Evolutionary conservation across 495 filamentous ascomycete species (phyloP), one percentile per base, ranked within the genome.

Genomic region (Cenococcum geophilum): DNA sequence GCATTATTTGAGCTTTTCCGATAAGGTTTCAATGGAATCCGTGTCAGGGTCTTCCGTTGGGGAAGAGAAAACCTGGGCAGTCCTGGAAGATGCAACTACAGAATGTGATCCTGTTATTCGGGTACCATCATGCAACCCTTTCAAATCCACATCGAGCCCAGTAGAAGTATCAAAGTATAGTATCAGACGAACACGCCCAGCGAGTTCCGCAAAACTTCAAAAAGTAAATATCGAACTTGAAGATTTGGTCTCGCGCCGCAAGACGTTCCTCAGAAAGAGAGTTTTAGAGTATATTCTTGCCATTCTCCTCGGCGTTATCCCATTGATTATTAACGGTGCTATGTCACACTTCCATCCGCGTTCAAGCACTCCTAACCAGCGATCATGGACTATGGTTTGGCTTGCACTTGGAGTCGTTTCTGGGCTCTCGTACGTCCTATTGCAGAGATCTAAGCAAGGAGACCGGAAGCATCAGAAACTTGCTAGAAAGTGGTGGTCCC

Each of bases 301-400:
- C 14, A 35, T 48, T 16, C 6, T 55, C 25, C 55, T 65, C 34
- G 55, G 51, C 27, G 3, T 32, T 14, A 54, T 65, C n/a, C 9
- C 35, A 9, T 57, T 66, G 9, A 21, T 59, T 0, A 50, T 61
- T 21, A 55, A 10, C 22, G 63, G 54, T 21, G 6, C 20, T 1
- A 37, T 65, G 22, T 61, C 63, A 3, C 55, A 55, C 21, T 66
- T 66, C 59, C 20, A 58, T 5, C 20, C 18, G 0, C 52, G 59
- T 18, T 16, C 47, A 11, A 42, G 48, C 11, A 20, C 23, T 34
- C 3, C 58, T 47, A 11, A 0, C 23, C 18, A 16, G 42, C 10
- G 49, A 62, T 34, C 27, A 1, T 66, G 50, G 27, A 57, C 59
- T 1, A 61, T 66, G 53, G 21, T 48, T 18, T 62, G 59, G 59